These are phyloP conservation scores for Lentinula edodes DNA, from an alignment of 768 basidiomycete genomes.

Conservation along the genomic window DNA sequence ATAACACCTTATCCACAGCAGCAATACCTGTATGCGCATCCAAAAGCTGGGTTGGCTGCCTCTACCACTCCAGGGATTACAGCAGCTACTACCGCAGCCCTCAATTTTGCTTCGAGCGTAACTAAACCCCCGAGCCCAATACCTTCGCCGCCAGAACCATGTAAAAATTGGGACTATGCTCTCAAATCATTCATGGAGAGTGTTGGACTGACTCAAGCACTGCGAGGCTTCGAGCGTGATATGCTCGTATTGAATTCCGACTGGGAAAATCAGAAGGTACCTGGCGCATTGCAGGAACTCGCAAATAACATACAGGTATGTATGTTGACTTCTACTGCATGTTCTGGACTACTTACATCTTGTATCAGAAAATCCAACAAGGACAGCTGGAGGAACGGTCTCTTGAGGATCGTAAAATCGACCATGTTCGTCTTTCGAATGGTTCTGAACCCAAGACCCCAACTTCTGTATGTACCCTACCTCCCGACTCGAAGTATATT, in stretches of 20 bases:
- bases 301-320: constrained; percentile 46
- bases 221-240: constrained; percentile 64
- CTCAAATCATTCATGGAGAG: constrained; percentile 48
- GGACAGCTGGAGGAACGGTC: constrained; percentile 19
- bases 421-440: constrained; percentile 48
- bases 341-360: not conserved
- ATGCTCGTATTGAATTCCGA: constrained; percentile 63
- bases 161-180: constrained; percentile 57
- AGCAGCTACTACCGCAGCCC: not conserved
- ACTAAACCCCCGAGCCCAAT: constrained; percentile 31
- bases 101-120: not conserved
- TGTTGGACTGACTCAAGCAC: constrained; percentile 51
- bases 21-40: constrained; percentile 5
- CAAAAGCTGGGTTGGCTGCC: not conserved
- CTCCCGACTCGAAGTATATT: not conserved
- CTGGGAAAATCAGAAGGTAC: constrained; percentile 57
- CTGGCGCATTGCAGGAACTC: constrained; percentile 48
- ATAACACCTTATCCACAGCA: constrained; percentile 7
- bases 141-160: constrained; percentile 28
- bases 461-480: constrained; percentile 44
- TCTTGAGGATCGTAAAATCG: constrained; percentile 66
- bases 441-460: constrained; percentile 46
- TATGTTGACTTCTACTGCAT: not conserved
- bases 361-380: constrained; percentile 22
- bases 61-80: not conserved